Base-by-base conservation (phyloP, 176 grass and related monocot species). In the Alopecurus myosuroides region DNA sequence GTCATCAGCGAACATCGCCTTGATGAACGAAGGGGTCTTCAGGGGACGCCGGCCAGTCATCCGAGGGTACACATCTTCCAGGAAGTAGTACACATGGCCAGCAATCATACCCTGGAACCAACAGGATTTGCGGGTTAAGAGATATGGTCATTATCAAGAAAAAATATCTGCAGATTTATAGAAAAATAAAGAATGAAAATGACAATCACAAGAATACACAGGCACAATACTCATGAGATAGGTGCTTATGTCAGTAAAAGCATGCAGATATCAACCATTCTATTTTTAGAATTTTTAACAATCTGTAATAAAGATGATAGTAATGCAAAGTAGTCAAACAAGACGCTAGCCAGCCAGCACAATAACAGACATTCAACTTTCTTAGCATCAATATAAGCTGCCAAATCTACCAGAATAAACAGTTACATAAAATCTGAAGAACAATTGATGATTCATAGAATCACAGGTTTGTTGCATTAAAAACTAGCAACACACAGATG, bases 11-110 rank as follows among this genome's bases (percentile, higher is more conserved):
- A 99, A 99, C 28, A 99, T 76, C 8, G 90, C 97, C 84, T 89
- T 99, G 77, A 99, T 99, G 82, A 99, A 99, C 0, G 77, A 74
- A 31, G 97, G 97, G 28, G 97, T 99, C 84, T 88, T 97, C 70
- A 99, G 81, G 44, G 91, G 97, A 5, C 82, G 93, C 3, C 97
- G 88, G 6, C 91, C 93, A 18, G 97, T 92, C 90, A 99, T 99
- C 34, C 86, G 75, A 2, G 97, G 97, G 76, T 99, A 99, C 14
- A 99, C 97, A 46, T 99, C 88, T 88, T 94, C 92, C 29, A 99
- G 88, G 76, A 94, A 99, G 74, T 99, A 99, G 75, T 99, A 99
- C 29, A 93, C 81, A 92, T 99, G 97, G 3, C 97, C 97, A 44
- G 97, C 91, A 79, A 99, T 94, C 94, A 99, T 92, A 82, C 97